phyloP scores from a whole-genome alignment of 768 basidiomycete species.

The Mycena haematopus region DNA sequence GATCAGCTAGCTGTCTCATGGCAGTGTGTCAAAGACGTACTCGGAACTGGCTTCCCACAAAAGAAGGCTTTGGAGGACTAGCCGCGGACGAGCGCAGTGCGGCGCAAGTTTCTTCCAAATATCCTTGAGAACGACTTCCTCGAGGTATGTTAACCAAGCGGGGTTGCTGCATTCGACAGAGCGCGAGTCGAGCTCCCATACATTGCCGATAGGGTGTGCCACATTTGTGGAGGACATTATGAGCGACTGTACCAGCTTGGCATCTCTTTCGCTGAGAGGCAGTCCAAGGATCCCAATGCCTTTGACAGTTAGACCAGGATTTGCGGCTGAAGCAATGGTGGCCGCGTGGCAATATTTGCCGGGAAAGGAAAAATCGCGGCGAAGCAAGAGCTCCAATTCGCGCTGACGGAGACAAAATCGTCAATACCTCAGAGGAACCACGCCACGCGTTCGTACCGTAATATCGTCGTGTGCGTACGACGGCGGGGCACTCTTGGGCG shows the following conservation, averaged over 20 bases:
- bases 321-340: constrained; percentile 26
- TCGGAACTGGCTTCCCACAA: constrained; percentile 27
- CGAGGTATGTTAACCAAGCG: constrained; percentile 27
- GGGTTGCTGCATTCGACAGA: constrained; percentile 27
- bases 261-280: constrained; percentile 30
- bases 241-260: constrained; percentile 21
- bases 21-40: constrained; percentile 5
- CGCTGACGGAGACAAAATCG: constrained; percentile 8
- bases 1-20: neutral
- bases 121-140: constrained; percentile 27
- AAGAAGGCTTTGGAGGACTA: constrained; percentile 21
- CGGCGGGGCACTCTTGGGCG: constrained; percentile 3
- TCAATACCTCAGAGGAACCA: neutral
- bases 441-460: constrained; percentile 1
- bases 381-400: constrained; percentile 25
- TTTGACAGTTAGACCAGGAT: constrained; percentile 27
- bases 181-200: constrained; percentile 26
- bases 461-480: constrained; percentile 22
- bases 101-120: constrained; percentile 30
- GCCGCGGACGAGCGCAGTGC: constrained; percentile 17
- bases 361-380: constrained; percentile 30
- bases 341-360: constrained; percentile 30
- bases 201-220: constrained; percentile 11
- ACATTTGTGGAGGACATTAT: constrained; percentile 8
- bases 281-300: constrained; percentile 29